phyloP scores from a whole-genome alignment of 2,329 filamentous ascomycete genomes.

The Fusarium sp. region DNA sequence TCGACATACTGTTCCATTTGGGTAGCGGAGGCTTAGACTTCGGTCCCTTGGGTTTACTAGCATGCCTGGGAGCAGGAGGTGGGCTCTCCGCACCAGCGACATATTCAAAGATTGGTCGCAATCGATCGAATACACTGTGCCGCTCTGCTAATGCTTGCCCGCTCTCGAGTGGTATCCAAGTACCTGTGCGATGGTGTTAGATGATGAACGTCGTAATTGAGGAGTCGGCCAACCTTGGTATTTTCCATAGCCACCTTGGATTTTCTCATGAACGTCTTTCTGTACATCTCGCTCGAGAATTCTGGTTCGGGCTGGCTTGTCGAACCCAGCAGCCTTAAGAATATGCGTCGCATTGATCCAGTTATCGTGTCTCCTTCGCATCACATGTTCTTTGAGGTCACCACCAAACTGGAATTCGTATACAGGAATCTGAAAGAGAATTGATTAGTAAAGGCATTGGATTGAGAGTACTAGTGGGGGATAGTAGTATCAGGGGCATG shows the following conservation, averaged over 20 bases:
- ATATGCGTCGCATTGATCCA: conserved; percentile 99
- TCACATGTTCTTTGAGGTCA: conserved; percentile 86
- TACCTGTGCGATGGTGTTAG: conserved; percentile 64
- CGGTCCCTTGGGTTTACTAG: conserved; percentile 83
- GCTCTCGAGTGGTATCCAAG: conserved; percentile 90
- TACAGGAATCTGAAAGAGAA: conserved; percentile 77
- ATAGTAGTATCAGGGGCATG: background rate
- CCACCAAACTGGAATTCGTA: conserved; percentile 90
- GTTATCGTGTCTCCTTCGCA: conserved; percentile 91
- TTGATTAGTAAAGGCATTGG: conserved; percentile 4
- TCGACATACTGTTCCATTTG: conserved; percentile 59
- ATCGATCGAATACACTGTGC: conserved; percentile 85
- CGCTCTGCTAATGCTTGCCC: conserved; percentile 85
- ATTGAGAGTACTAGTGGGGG: background rate
- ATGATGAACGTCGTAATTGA: background rate
- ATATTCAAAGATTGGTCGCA: conserved; percentile 90
- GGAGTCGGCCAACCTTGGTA: conserved; percentile 76
- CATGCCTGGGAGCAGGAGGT: conserved; percentile 92
- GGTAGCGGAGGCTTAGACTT: conserved; percentile 63
- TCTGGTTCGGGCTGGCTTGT: conserved; percentile 93
- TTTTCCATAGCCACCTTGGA: conserved; percentile 98
- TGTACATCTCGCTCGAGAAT: conserved; percentile 97
- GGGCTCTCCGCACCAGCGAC: conserved; percentile 86
- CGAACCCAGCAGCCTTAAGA: conserved; percentile 94
- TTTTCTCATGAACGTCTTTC: conserved; percentile 95